A percentile compares a stretch with the other conserved stretches of the same genome.
Conservation (phyloP, 2,329 filamentous ascomycete species). For the Mariannaea sp. region DNA sequence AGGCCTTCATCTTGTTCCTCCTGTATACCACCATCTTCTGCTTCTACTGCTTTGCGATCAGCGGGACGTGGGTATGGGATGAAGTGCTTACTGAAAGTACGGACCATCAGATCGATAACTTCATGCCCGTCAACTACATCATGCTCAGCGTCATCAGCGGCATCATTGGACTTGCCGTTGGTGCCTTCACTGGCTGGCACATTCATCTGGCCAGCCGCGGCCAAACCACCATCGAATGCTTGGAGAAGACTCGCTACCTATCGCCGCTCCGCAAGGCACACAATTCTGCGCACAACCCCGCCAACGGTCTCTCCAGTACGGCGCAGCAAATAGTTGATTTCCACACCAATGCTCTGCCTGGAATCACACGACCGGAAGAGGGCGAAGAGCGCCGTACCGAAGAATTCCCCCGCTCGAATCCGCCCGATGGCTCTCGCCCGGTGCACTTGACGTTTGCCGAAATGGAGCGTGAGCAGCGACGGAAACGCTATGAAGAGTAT, state of each 20-base stretch:
- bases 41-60: conserved; percentile 77
- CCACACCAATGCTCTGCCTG: conserved; percentile 79
- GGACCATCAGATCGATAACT: conserved; percentile 72
- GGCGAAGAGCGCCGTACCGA: conserved; percentile 63
- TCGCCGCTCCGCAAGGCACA: conserved; percentile 76
- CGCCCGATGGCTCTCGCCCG: conserved; percentile 44
- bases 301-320: conserved; percentile 56
- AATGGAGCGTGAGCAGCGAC: conserved; percentile 59
- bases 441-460: conserved; percentile 59
- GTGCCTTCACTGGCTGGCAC: conserved; percentile 92
- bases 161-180: conserved; percentile 88
- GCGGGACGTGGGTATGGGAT: conserved; percentile 80
- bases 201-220: conserved; percentile 77
- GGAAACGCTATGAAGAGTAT: conserved; percentile 69
- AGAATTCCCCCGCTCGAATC: conserved; percentile 32
- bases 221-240: conserved; percentile 92
- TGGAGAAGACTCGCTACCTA: conserved; percentile 95
- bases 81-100: conserved; percentile 76
- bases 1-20: conserved; percentile 90
- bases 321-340: conserved; percentile 78
- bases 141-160: conserved; percentile 84
- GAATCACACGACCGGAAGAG: conserved; percentile 80
- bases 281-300: conserved; percentile 61
- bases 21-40: conserved; percentile 88
- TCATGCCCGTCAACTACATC: conserved; percentile 90